phyloP scores from a whole-genome alignment of 768 basidiomycete genomes.

The Astraeus odoratus region DNA sequence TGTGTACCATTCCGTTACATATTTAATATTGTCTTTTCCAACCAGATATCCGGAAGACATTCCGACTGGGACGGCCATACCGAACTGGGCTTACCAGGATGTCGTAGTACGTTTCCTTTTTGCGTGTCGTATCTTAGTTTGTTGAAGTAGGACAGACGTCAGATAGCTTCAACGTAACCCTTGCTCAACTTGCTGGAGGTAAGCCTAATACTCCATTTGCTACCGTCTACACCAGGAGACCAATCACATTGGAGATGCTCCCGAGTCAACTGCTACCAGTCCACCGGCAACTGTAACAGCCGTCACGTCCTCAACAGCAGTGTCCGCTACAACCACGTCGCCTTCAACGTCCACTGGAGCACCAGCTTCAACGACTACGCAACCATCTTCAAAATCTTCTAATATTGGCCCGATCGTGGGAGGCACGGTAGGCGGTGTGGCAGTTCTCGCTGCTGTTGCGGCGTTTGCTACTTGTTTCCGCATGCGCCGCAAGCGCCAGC shows the following conservation, averaged over 20 bases:
- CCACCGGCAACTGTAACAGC: slow-evolving; percentile 20
- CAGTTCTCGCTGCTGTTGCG: slow-evolving; percentile 37
- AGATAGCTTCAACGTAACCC: slow-evolving; percentile 33
- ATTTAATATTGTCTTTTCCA: not conserved
- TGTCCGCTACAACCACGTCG: slow-evolving; percentile 2
- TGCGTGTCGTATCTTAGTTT: not conserved
- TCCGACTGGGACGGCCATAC: slow-evolving; percentile 43
- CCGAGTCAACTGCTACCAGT: slow-evolving; percentile 37
- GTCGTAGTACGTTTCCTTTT: slow-evolving; percentile 33
- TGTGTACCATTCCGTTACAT: not conserved
- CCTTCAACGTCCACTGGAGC: not conserved
- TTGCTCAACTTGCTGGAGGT: slow-evolving; percentile 31
- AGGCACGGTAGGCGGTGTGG: slow-evolving; percentile 36
- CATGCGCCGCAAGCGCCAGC: slow-evolving; percentile 20
- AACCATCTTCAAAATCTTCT: slow-evolving; percentile 4
- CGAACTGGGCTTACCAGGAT: slow-evolving; percentile 58
- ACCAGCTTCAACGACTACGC: not conserved
- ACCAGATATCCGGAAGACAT: slow-evolving; percentile 41
- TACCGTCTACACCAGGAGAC: not conserved
- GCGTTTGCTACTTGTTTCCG: slow-evolving; percentile 35
- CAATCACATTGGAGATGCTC: slow-evolving; percentile 24
- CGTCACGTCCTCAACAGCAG: slow-evolving; percentile 8
- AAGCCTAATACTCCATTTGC: not conserved
- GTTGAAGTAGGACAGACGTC: slow-evolving; percentile 20
- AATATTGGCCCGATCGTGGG: slow-evolving; percentile 50